Evolutionary conservation across 169 alveolate species (phyloP).

Genomic region (Plasmodium malariae): DNA sequence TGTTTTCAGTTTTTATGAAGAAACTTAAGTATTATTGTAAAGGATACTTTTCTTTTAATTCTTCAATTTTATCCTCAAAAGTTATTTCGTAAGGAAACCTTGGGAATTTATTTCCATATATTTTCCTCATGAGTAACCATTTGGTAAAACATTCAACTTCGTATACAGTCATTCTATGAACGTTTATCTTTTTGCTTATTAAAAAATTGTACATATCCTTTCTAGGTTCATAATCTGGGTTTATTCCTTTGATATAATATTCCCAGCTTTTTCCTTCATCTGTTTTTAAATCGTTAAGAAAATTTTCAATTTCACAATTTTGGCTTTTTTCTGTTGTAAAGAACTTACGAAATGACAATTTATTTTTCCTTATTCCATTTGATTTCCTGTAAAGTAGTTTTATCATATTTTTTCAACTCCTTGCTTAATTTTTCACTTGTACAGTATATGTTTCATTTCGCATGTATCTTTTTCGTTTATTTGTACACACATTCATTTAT

Average conservation of each 20-base stretch:
- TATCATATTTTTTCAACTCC: constrained; percentile 31
- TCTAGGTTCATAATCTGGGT: constrained; percentile 89
- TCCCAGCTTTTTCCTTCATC: constrained; percentile 85
- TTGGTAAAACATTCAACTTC: constrained; percentile 88
- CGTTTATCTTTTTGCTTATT: constrained; percentile 85
- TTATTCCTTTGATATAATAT: constrained; percentile 86
- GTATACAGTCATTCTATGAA: constrained; percentile 84
- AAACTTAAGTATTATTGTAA: constrained; percentile 53
- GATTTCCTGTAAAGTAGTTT: constrained; percentile 11
- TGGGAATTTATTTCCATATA: constrained; percentile 86
- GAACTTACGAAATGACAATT: neutral
- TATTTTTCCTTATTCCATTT: neutral
- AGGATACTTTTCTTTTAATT: constrained; percentile 82
- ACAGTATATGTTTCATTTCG: neutral
- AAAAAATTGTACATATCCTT: constrained; percentile 83
- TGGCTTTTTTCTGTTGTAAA: constrained; percentile 22
- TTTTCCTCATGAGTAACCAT: constrained; percentile 86
- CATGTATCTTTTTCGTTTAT: neutral
- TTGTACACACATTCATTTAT: neutral
- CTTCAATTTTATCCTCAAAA: constrained; percentile 85
- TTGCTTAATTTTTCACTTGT: neutral
- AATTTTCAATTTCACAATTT: constrained; percentile 12
- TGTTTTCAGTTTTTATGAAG: neutral
- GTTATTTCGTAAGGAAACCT: constrained; percentile 87
- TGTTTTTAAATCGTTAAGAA: constrained; percentile 64